These are phyloP conservation scores for Sophora flavescens DNA, from an alignment of 306 rosid genomes.

Conservation along the genomic window DNA sequence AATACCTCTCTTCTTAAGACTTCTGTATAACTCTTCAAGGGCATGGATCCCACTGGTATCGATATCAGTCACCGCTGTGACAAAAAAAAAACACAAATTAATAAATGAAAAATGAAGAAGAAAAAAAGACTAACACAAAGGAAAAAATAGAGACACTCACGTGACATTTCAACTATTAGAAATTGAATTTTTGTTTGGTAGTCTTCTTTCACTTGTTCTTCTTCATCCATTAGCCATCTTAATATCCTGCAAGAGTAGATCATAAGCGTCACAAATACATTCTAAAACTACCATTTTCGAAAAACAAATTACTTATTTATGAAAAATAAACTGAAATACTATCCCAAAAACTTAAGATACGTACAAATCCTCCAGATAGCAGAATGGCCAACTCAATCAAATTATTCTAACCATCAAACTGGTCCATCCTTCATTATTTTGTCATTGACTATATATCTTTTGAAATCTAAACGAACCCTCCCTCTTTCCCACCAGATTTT, in stretches of 20 bases:
- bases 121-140: neutral
- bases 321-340: neutral
- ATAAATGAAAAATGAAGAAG: neutral
- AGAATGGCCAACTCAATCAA: slow-evolving; percentile 11
- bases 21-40: slow-evolving; percentile 78
- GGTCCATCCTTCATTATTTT: neutral
- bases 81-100: slow-evolving; percentile 18
- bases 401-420: neutral
- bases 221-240: slow-evolving; percentile 90
- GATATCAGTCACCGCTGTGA: slow-evolving; percentile 87
- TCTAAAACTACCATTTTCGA: neutral
- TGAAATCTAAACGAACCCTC: neutral
- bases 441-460: neutral
- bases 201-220: slow-evolving; percentile 60
- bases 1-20: slow-evolving; percentile 76
- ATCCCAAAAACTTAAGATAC: neutral
- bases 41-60: slow-evolving; percentile 98
- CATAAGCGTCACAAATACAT: slow-evolving; percentile 24
- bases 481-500: neutral
- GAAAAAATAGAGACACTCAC: slow-evolving; percentile 53
- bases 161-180: slow-evolving; percentile 94
- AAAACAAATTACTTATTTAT: neutral
- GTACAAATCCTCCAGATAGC: neutral
- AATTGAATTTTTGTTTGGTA: slow-evolving; percentile 67
- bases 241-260: slow-evolving; percentile 66